Conservation (phyloP, 192 early-diverging fungal species). For the Jimgerdemannia flammicorona region DNA sequence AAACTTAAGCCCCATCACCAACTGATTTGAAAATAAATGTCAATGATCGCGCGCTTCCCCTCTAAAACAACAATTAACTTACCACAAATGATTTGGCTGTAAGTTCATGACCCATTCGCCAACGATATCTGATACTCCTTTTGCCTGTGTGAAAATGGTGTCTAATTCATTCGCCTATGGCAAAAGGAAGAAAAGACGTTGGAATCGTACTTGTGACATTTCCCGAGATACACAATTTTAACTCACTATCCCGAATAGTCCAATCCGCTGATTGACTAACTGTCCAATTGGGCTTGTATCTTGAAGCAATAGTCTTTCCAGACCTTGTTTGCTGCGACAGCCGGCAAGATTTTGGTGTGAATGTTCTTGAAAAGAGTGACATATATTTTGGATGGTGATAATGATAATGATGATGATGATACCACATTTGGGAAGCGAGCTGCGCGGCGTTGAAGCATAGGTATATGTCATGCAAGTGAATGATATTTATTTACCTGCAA, state of each 20-base stretch:
- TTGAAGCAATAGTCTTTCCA: too few species aligned
- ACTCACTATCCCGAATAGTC: slow-evolving; percentile 43
- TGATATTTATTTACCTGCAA: too few species aligned
- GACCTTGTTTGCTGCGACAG: too few species aligned
- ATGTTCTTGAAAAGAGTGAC: too few species aligned
- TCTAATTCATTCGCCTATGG: slow-evolving; percentile 18
- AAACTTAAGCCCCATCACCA: too few species aligned
- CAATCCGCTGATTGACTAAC: slow-evolving; percentile 30
- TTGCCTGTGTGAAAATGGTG: slow-evolving; percentile 11
- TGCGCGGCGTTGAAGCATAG: background rate
- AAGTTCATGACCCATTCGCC: slow-evolving; percentile 49
- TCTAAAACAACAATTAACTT: too few species aligned
- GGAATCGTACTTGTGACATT: too few species aligned
- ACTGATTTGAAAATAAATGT: too few species aligned
- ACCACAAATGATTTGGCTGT: slow-evolving; percentile 52
- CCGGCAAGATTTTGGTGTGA: slow-evolving; percentile 27
- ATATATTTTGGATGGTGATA: too few species aligned
- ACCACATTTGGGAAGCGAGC: too few species aligned
- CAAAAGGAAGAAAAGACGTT: too few species aligned
- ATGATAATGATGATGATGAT: background rate
- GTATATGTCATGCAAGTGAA: background rate
- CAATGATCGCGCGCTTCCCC: too few species aligned
- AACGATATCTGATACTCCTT: slow-evolving; percentile 15
- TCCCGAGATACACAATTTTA: background rate
- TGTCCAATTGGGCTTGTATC: slow-evolving; percentile 43